Evolutionary conservation across 2,329 filamentous ascomycete species (phyloP), one percentile per base, ranked within the genome.

Genomic region (Xylariomycetidae sp.): DNA sequence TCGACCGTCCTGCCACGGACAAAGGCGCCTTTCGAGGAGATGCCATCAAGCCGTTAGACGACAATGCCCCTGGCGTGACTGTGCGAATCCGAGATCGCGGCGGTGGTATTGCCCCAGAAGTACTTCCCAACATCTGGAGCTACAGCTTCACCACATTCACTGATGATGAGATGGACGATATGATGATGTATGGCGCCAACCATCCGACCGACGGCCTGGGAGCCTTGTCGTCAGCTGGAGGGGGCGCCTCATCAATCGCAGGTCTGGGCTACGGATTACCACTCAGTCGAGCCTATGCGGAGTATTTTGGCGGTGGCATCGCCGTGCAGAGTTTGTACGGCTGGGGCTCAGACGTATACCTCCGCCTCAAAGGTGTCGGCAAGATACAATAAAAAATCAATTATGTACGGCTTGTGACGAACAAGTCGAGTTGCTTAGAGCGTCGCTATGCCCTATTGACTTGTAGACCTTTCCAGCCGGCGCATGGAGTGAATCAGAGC

Each of bases 71-170:
- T 1, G 89, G 88, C 23, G 87, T 98, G 10, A 96, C 92, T 1
- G 93, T 98, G 48, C 79, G 92, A 16, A 95, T 98, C 47, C 81
- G 92, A 7, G 92, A 98, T 56, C 80, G 88, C n/a, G 92, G 92
- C 31, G 90, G 90, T 25, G 92, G 92, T 22, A 96, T 98, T 35
- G 75, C 79, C 1, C 85, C 89, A 0, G 85, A 89, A 12, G 81
- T 92, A 18, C 65, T 92, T 20, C 79, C 82, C 4, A 82, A 90
- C 46, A 89, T 98, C 38, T 98, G 92, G 89, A 89, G 88, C 6
- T 98, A 96, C 58, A 92, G 85, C 42, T 98, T 95, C 58, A 95
- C 90, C 14, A 98, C 92, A 0, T 96, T 96, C 59, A 82, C 77
- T 36, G 85, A 86, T 15, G 72, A 81, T 34, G 61, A 74, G 6